Evolutionary conservation across 1,284 basidiomycete species (phyloP).

Genomic region (Cutaneotrichosporon arboriforme): DNA sequence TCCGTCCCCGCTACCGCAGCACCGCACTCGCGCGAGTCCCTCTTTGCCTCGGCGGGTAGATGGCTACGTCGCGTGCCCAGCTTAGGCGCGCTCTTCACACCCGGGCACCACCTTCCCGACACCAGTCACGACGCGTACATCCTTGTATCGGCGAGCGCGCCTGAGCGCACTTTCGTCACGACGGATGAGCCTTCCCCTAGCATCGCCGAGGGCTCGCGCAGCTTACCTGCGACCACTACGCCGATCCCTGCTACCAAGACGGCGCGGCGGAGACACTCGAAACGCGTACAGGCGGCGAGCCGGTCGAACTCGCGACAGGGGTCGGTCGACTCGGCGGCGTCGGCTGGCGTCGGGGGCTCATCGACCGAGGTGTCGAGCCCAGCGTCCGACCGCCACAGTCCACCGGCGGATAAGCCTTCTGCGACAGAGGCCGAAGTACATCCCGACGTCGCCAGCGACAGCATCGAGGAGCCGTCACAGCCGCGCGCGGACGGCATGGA

Average conservation of each 20-base stretch:
- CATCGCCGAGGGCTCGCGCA: not conserved
- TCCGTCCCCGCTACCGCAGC: not conserved
- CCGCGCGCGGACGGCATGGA: no score
- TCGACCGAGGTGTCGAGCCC: no score
- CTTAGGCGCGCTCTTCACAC: slow-evolving; percentile 6
- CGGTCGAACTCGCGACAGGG: no score
- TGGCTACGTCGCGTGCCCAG: slow-evolving; percentile 24
- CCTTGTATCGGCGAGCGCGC: not conserved
- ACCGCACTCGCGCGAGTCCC: slow-evolving; percentile 5
- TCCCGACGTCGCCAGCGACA: no score
- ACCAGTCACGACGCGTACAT: not conserved
- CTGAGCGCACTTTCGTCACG: no score
- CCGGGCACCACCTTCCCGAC: not conserved
- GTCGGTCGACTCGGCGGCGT: no score
- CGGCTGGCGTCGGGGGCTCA: no score
- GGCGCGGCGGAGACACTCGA: not conserved
- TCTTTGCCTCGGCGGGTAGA: slow-evolving; percentile 25
- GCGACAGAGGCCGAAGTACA: not conserved
- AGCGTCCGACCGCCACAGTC: not conserved
- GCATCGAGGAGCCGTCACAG: no score
- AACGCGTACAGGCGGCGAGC: not conserved
- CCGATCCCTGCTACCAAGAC: not conserved
- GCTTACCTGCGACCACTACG: not conserved
- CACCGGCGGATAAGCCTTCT: no score
- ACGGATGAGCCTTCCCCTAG: no score